Evolutionary conservation across 2,329 filamentous ascomycete genomes (phyloP).

Genomic region (Tolypocladium guangdongense): DNA sequence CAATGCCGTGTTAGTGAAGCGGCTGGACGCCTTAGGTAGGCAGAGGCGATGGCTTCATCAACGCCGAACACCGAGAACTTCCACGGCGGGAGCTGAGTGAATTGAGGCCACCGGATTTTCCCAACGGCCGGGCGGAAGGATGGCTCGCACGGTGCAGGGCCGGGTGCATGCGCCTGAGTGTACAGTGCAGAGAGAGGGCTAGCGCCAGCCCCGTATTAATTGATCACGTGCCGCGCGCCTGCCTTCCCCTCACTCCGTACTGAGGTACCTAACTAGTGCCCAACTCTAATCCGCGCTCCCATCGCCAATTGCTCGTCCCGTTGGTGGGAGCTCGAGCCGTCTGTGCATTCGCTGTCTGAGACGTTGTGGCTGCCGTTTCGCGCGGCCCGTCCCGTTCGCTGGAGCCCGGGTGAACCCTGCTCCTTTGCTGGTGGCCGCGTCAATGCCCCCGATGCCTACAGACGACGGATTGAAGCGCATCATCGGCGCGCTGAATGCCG

Average conservation of each 20-base stretch:
- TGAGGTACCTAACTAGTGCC: too few species aligned
- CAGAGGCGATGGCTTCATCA: constrained; percentile 9
- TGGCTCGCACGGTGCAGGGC: neutral
- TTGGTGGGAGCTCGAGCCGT: neutral
- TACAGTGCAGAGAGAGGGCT: neutral
- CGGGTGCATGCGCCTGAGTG: accelerated
- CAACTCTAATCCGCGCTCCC: neutral
- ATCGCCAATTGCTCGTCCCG: neutral
- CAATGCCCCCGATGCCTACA: neutral
- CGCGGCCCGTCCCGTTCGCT: neutral
- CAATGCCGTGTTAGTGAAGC: neutral
- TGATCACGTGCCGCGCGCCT: neutral
- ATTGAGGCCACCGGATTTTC: too few species aligned
- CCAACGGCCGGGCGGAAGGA: neutral
- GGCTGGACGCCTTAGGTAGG: neutral
- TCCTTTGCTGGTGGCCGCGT: neutral
- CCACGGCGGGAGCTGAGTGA: too few species aligned
- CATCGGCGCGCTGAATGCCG: constrained; percentile 14
- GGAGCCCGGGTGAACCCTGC: neutral
- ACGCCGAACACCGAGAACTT: constrained; percentile 28
- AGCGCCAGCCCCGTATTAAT: neutral
- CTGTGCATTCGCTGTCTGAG: neutral
- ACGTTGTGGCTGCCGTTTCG: neutral
- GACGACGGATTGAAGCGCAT: constrained; percentile 10
- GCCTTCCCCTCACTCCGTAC: neutral